These are phyloP conservation scores for Leishmania amazonensis DNA, from an alignment of 208 protist species.

Conservation along the genomic window DNA sequence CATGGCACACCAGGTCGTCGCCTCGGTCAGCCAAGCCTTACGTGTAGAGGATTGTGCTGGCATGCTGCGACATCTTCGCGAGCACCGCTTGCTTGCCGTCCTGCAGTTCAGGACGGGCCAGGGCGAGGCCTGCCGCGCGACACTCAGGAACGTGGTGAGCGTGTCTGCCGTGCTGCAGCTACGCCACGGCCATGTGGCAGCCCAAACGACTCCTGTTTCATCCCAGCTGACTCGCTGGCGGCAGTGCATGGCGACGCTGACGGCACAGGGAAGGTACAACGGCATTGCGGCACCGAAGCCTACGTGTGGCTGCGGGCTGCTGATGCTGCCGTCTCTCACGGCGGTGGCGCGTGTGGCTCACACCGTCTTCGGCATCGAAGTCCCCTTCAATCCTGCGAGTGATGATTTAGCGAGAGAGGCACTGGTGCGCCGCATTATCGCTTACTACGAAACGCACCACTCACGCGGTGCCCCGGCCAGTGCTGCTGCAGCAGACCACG, in stretches of 20 bases:
- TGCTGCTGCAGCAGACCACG: not conserved
- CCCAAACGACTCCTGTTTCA: not conserved
- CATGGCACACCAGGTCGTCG: constrained; percentile 49
- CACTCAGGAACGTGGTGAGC: constrained; percentile 40
- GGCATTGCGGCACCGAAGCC: not conserved
- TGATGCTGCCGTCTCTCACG: constrained; percentile 12
- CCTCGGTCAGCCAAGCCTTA: constrained; percentile 26
- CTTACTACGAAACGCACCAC: constrained; percentile 4
- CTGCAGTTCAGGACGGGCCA: constrained; percentile 56
- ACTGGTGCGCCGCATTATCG: not conserved
- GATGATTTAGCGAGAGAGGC: not conserved
- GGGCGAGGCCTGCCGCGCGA: constrained; percentile 17
- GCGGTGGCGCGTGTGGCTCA: constrained; percentile 15
- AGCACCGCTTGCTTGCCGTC: constrained; percentile 75
- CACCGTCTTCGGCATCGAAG: constrained; percentile 9
- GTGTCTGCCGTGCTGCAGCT: constrained; percentile 17
- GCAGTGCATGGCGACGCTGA: constrained; percentile 12
- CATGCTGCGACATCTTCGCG: constrained; percentile 47
- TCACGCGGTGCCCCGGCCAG: not conserved
- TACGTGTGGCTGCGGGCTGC: constrained; percentile 17
- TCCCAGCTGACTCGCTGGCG: constrained; percentile 14
- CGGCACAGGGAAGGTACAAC: not conserved
- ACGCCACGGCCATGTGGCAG: not conserved
- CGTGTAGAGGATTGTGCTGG: constrained; percentile 65
- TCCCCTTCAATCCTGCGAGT: not conserved